Base-by-base conservation (phyloP, 805 yeast genomes). In the Myxozyma mucilagina region DNA sequence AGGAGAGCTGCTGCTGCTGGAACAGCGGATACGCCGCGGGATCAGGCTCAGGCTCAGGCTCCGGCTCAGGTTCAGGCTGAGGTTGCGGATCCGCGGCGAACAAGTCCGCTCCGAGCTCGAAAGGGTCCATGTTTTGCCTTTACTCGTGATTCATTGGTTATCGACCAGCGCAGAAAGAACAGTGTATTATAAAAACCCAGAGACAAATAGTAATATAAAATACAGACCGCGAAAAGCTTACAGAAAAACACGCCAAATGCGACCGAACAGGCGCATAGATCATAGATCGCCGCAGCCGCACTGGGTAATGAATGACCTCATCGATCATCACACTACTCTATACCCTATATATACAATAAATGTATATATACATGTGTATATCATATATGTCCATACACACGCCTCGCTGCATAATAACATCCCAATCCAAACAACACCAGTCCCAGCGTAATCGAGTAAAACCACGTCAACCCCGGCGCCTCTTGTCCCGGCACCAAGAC, bases 401-500 rank as follows among this genome's bases (percentile, higher is more conserved):
- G 24, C 61, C 55, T 54, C n/a, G 66, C 66, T 13, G 48, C 16
- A 20, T 34, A 35, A 44, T 47, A 62, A 16, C 53, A 59, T 1
- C 42, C 44, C 31, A 62, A 44, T n/a, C 66, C 66, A 49, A 62
- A 62, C 10, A 62, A 7, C 32, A 62, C 31, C 24, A 62, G 53
- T 4, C 66, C 66, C 16, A 62, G 34, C 18, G 66, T 62, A 38
- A 62, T 57, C 34, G 62, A 57, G 50, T 56, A 83, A 71, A 89
- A 88, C 94, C 94, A 88, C 1, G 72, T 68, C 64, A 88, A 73
- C 6, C 84, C 80, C n/a, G 80, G 82, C 38, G 59, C 50, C 32
- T 79, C 82, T 72, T 93, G 98, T 0, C 99, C 99, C 0, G 99
- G 99, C 39, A 94, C 99, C 10, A 90, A 70, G 67, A 94, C 96